Base-by-base conservation (phyloP, 345 rosid species). In the Pugionium dolabratum region DNA sequence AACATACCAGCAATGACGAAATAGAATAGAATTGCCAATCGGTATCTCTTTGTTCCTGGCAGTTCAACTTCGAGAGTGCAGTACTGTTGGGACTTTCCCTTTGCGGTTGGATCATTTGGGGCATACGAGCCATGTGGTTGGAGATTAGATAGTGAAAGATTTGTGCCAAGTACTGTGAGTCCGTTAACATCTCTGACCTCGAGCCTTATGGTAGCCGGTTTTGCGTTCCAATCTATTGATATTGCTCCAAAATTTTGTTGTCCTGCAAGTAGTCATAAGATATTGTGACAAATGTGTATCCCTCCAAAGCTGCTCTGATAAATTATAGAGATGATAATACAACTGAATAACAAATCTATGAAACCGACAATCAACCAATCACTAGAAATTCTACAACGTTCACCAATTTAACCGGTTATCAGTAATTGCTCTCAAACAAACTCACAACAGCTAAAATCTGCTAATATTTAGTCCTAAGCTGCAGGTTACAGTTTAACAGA, bases 241-340 rank as follows among this genome's bases (percentile, higher is more conserved):
- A 91, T 84, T 39, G 88, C 82, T 56, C 97, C 97, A 77, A 86
- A 88, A 58, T 91, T 91, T 45, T 84, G 88, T 69, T 81, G 79
- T 36, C 96, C 97, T 88, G 72, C 31, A 56, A 35, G 62, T 18
- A 68, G 43, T 29, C 18, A 32, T 25, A 35, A 63, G 57, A 64
- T 43, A 50, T 60, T 56, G 43, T 74, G 34, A 57, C 33, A 25
- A 5, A 33, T 18, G 18, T 18, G 18, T 18, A 18, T 18, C 18
- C 18, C 18, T 18, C 18, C 18, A 18, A 18, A 18, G 18, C 18
- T 18, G 18, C 18, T 18, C 18, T 18, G 18, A 18, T 18, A 18
- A 18, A 18, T 18, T 18, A 18, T 18, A 18, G 18, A 18, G 18
- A 18, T 18, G 18, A 18, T 18, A 18, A 18, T 18, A 18, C 18